Conservation (phyloP, 1,139 yeast genomes). For the Pichia sp. region DNA sequence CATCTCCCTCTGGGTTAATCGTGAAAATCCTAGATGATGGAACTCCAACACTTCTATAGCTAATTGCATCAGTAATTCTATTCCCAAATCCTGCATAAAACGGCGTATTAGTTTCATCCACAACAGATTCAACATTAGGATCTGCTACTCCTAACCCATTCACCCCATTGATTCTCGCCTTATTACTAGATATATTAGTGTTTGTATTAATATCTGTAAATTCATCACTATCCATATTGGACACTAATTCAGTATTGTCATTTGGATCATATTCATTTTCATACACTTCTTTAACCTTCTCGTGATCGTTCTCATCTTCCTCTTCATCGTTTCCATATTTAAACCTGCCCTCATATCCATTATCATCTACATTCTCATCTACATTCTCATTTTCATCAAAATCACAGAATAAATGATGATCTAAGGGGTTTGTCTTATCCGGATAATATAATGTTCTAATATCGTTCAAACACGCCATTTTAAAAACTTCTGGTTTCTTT, state of each 20-base stretch:
- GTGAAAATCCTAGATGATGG: constrained; percentile 95
- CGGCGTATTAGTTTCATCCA: constrained; percentile 43
- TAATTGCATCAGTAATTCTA: constrained; percentile 91
- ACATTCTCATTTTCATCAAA: constrained; percentile 1
- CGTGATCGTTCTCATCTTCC: not conserved
- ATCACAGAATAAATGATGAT: constrained; percentile 2
- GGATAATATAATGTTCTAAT: constrained; percentile 55
- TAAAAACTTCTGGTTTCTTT: constrained; percentile 94
- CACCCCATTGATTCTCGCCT: not conserved
- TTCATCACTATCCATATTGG: constrained; percentile 7
- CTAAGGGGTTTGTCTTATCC: constrained; percentile 8
- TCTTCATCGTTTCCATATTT: too few species aligned
- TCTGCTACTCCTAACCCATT: constrained; percentile 1
- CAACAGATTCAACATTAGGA: not conserved
- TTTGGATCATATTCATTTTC: too few species aligned
- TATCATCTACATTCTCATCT: constrained; percentile 1
- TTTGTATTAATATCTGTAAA: constrained; percentile 18
- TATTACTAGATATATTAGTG: constrained; percentile 8
- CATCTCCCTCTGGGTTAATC: constrained; percentile 94
- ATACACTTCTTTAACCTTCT: not conserved
- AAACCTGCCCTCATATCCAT: not conserved
- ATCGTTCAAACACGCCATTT: constrained; percentile 94
- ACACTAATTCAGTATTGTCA: not conserved
- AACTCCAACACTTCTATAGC: constrained; percentile 88
- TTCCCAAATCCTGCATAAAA: constrained; percentile 98